Evolutionary conservation across 2,329 filamentous ascomycete genomes (phyloP).

Genomic region (Beauveria pseudobassiana): DNA sequence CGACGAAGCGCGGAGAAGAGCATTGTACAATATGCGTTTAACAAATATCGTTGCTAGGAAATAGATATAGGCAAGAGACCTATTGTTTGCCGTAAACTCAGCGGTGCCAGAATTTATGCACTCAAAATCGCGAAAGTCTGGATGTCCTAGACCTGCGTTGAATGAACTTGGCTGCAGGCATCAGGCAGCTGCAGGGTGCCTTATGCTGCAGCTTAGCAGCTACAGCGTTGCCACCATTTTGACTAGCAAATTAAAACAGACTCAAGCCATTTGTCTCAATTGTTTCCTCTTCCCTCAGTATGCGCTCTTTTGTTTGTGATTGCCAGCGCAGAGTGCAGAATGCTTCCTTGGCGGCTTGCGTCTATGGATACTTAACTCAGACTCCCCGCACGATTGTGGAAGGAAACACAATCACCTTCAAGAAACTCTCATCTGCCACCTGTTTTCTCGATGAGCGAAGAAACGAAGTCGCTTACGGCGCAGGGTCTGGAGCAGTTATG

Average conservation of each 20-base stretch:
- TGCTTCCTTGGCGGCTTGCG: not conserved
- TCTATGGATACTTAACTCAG: not conserved
- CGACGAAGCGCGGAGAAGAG: no score
- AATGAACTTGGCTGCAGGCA: no score
- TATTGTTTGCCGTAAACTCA: no score
- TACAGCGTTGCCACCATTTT: not conserved
- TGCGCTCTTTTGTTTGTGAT: not conserved
- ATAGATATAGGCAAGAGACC: no score
- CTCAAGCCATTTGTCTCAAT: not conserved
- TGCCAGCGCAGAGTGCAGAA: not conserved
- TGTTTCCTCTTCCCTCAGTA: not conserved
- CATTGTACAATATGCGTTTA: no score
- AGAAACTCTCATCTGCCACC: not conserved
- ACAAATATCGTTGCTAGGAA: no score
- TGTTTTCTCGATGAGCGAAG: not conserved
- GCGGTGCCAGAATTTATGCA: no score
- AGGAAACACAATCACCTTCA: not conserved
- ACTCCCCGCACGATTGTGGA: not conserved
- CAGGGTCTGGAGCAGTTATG: conserved; percentile 1
- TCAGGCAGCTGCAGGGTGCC: no score
- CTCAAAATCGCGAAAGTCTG: no score
- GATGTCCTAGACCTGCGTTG: no score
- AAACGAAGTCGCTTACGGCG: not conserved
- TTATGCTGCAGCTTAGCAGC: not conserved
- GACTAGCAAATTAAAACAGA: not conserved